Base-by-base conservation (phyloP, 805 yeast genomes). In the Teunomyces panamensis region DNA sequence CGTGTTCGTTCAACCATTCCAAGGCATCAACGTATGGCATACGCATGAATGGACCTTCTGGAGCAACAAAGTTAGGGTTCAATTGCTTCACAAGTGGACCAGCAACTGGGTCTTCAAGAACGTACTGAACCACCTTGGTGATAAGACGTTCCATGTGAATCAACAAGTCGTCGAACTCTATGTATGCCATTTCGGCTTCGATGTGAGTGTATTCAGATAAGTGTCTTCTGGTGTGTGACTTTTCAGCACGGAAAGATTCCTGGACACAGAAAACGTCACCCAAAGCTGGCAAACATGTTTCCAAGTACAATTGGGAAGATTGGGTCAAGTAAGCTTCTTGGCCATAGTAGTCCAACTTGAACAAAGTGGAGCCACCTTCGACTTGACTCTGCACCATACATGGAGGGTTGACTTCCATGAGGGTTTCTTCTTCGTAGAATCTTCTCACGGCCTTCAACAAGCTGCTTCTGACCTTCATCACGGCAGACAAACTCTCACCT, bases 371-470 rank as follows among this genome's bases (percentile, higher is more conserved):
- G 46, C 99, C 99, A 67, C 99, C 99, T 75, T 94, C 99, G 50
- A 94, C 99, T 77, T 94, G 98, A 34, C 97, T 91, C 75, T 94
- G 99, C 48, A 94, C 99, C 98, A 94, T 94, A 73, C 98, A 91
- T 63, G 99, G 99, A 41, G 99, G 97, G 34, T 98, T 94, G 50
- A 95, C 97, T 77, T 94, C 99, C 29, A 82, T 73, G 45, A 91
- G 63, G 30, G 81, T 79, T 72, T 85, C 89, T 62, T 89, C 94
- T 20, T 66, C 74, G 65, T 79, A 92, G 49, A 86, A 86, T 56
- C 82, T 78, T 74, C 99, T 84, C 57, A 94, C 69, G 34, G 94
- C 71, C 45, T 74, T 74, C 59, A 94, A 72, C 47, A 90, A 78
- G 33, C 83, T 74, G 34, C 97, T 94, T 70, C 99, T 85, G 30